These are phyloP conservation scores for Chlorella sp. DNA, from an alignment of 139 green algal species.

Conservation along the genomic window DNA sequence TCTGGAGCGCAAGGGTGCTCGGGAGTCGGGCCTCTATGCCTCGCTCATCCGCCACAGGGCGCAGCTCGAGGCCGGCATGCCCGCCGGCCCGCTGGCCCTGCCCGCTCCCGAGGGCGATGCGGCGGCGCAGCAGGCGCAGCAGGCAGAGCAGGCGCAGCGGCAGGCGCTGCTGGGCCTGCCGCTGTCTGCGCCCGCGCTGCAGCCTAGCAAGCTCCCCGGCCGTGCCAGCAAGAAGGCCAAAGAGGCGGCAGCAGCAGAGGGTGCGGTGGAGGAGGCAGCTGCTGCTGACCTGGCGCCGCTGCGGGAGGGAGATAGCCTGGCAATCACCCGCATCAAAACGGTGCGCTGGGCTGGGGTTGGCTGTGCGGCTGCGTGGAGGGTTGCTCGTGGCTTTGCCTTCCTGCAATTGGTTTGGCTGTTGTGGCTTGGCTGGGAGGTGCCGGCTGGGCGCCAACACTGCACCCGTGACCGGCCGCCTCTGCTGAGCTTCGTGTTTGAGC, in stretches of 20 bases:
- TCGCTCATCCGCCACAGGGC: constrained; percentile 45
- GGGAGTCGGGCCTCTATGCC: constrained; percentile 61
- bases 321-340: constrained; percentile 16
- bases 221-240: constrained; percentile 13
- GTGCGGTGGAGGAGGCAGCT: background rate
- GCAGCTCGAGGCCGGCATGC: constrained; percentile 45
- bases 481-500: too few species aligned
- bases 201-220: background rate
- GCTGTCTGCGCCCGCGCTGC: background rate
- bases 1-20: constrained; percentile 63
- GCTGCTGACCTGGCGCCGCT: background rate
- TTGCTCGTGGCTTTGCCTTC: too few species aligned
- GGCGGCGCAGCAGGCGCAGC: background rate
- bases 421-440: too few species aligned
- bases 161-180: background rate
- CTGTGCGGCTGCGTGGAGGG: too few species aligned
- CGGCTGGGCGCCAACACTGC: too few species aligned
- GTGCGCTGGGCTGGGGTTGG: background rate
- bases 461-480: too few species aligned
- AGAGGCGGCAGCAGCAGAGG: constrained; percentile 11
- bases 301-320: background rate
- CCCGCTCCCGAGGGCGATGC: background rate
- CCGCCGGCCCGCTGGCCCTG: constrained; percentile 17
- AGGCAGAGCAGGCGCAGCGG: background rate
- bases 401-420: too few species aligned